A percentile compares a stretch with the other conserved stretches of the same genome.
These are phyloP conservation scores for Leptomonas pyrrhocoris DNA, from an alignment of 208 protist species.

Conservation along the genomic window DNA sequence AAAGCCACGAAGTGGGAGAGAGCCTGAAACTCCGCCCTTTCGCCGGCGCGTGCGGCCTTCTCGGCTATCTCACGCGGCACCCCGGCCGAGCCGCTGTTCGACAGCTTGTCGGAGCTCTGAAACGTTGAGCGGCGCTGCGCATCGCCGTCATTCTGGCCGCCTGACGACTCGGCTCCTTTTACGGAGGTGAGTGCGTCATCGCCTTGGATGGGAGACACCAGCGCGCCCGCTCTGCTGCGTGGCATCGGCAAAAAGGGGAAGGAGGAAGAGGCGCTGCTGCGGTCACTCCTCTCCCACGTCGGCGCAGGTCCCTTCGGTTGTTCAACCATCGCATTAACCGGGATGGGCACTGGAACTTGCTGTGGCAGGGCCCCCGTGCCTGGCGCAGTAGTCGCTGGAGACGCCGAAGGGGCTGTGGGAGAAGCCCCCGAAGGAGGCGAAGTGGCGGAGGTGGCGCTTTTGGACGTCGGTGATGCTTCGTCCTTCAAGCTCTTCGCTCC, in stretches of 20 bases:
- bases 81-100: conserved; percentile 11
- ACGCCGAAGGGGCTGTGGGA: background rate
- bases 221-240: background rate
- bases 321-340: background rate
- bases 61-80: conserved; percentile 4
- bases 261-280: conserved; percentile 7
- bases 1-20: conserved; percentile 57
- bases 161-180: background rate
- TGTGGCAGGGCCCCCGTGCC: background rate
- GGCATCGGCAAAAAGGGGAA: background rate
- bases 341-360: conserved; percentile 35
- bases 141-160: conserved; percentile 5
- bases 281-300: background rate
- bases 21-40: conserved; percentile 32
- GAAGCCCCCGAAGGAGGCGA: background rate
- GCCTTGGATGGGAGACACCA: background rate
- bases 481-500: background rate
- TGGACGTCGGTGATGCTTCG: background rate
- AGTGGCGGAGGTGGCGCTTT: background rate
- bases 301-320: background rate
- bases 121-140: background rate
- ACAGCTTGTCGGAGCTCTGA: conserved; percentile 5
- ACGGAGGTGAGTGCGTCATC: conserved; percentile 14
- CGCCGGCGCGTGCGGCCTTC: background rate
- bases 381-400: background rate